Evolutionary conservation across 352 stramenopile genomes (phyloP), one percentile per base, ranked within the genome.

Genomic region (Phytopythium oedochilum): DNA sequence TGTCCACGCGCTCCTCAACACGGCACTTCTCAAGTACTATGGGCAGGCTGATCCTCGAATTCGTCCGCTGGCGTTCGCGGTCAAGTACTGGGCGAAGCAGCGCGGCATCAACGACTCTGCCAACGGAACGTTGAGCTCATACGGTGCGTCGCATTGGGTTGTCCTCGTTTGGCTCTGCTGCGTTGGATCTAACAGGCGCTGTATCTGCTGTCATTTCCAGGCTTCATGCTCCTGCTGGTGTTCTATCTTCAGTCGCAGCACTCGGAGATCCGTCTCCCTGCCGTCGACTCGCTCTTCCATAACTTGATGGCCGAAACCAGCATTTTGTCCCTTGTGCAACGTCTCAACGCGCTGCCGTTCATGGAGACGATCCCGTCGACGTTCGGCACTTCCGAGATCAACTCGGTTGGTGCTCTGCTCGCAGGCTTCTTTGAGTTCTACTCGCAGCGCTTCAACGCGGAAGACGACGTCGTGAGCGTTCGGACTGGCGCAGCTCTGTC

Each of bases 1-100:
- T n/a, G 65, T 86, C 18, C 73, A 89, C 40, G 72, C 72, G 44
- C 56, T 92, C 39, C 66, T 92, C 22, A 96, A 96, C 66, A 94
- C 86, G 8, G 78, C 75, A 22, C 59, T 96, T 47, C 70, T 96
- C 36, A 85, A 86, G 48, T 74, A 71, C 44, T 96, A 90, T 54
- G 75, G 68, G 8, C 60, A 74, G n/a, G 63, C 75, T 14, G 86
- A 96, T 55, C 78, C 81, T 7, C 78, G 86, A 14, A 84, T 96
- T 12, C 88, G 93, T 5, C 83, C 96, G 11, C 66, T 99, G 17
- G 96, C 94, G 52, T 98, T 98, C 66, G 91, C 97, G 2, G 84
- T 99, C 60, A 99, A 99, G 71, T 86, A 97, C 40, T 99, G 97
- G 97, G 96, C 96, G 9, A 98, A 99, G 67, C 82, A 83, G 34